phyloP scores from a whole-genome alignment of 2,329 filamentous ascomycete species.

The Colletotrichum acutatum region DNA sequence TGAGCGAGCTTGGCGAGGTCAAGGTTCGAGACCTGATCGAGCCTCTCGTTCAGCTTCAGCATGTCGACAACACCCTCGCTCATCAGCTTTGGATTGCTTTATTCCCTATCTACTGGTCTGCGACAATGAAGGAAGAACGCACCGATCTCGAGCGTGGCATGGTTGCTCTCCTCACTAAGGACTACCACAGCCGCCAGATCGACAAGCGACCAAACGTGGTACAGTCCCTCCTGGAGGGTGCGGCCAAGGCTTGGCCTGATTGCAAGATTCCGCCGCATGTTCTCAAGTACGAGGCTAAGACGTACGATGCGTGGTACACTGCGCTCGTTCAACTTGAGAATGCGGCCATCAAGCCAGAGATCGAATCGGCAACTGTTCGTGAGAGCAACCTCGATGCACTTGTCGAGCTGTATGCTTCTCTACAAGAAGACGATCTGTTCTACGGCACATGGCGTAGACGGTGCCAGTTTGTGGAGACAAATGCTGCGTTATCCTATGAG shows the following conservation, averaged over 20 bases:
- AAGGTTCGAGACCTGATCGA: slow-evolving; percentile 90
- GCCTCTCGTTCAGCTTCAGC: slow-evolving; percentile 90
- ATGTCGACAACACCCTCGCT: slow-evolving; percentile 83
- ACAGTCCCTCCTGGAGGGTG: slow-evolving; percentile 89
- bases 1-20: slow-evolving; percentile 84
- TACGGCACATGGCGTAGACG: slow-evolving; percentile 96
- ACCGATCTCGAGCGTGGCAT: slow-evolving; percentile 90
- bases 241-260: slow-evolving; percentile 83
- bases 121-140: slow-evolving; percentile 86
- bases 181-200: slow-evolving; percentile 93
- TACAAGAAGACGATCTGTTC: slow-evolving; percentile 97
- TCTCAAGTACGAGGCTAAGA: slow-evolving; percentile 93
- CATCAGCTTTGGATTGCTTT: slow-evolving; percentile 91
- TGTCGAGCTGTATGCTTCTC: slow-evolving; percentile 88
- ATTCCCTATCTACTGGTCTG: slow-evolving; percentile 95
- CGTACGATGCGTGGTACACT: slow-evolving; percentile 98
- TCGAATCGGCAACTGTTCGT: slow-evolving; percentile 84
- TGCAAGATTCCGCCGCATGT: slow-evolving; percentile 96
- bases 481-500: slow-evolving; percentile 96
- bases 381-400: slow-evolving; percentile 97
- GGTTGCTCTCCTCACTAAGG: slow-evolving; percentile 90
- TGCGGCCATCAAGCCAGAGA: slow-evolving; percentile 82
- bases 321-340: slow-evolving; percentile 91
- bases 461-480: slow-evolving; percentile 97
- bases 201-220: slow-evolving; percentile 97